Base-by-base conservation (phyloP, 495 filamentous ascomycete species). In the Talaromyces stipitatus region DNA sequence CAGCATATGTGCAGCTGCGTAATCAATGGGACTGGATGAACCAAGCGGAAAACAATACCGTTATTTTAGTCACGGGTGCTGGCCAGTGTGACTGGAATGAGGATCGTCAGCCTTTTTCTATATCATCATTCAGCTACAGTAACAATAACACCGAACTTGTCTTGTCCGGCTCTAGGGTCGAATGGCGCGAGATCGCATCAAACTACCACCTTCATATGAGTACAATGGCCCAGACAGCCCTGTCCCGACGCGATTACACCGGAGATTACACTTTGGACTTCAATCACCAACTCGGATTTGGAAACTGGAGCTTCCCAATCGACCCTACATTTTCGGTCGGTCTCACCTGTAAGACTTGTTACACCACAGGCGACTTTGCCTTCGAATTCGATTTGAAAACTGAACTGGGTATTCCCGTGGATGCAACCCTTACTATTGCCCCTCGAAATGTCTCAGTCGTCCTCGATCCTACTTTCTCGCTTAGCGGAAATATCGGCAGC, bases 1-100 rank as follows among this genome's bases (percentile, higher is more conserved):
- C 47, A 2, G 61, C 66, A 3, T 74, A 68, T 43, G 43, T 26
- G 1, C 70, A 71, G 55, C 62, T 67, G 11, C 62, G 69, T 52
- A 26, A 47, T 9, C 58, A 60, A 32, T 77, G 73, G 71, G 53
- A 66, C 55, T 77, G 73, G 73, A 62, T 72, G 16, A 75, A 77
- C 47, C 69, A 66, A 9, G 59, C 54, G 9, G 64, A 67, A 36
- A 61, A 71, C 41, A 63, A 64, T 43, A 66, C 59, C n/a, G 67
- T 77, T 26, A 48, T 75, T 2, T 58, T 75, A 45, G 66, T 75
- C 18, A 70, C 72, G n/a, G 72, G 70, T 16, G 54, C 50, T 16
- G 64, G 62, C 16, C 64, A 74, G 38, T 77, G 73, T 55, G 64
- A 66, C 8, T 68, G 64, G 61, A 73, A 73, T 57, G 41, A 60